Base-by-base conservation (phyloP, 1,139 yeast genomes). In the Hanseniaspora gamundiae region DNA sequence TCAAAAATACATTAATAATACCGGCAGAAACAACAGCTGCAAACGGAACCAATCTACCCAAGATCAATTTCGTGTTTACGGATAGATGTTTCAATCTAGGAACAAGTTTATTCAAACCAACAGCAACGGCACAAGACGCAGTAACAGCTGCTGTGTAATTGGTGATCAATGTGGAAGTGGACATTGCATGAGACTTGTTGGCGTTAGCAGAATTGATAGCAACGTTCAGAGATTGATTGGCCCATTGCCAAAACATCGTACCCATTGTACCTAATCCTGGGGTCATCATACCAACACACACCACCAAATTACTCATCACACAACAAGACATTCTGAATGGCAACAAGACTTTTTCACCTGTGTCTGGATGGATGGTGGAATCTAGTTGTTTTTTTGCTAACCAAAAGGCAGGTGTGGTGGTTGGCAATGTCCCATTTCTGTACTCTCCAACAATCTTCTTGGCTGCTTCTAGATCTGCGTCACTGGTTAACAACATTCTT, bases 1-100 rank as follows among this genome's bases (percentile, higher is more conserved):
- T 91, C 51, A 93, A 71, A 58, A 85, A 85, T 26, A 91, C 96
- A 55, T 91, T 91, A 38, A 87, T 94, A 33, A 88, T 70, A 59
- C 97, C 97, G 1, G 98, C 98, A 41, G 93, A 79, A 0, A 88
- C 96, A 35, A 91, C 98, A 3, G 98, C 98, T 1, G 97, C 97
- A 65, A 91, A 91, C 5, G 98, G 98, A 6, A 91, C 95, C 48
- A 91, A 70, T 53, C 98, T 77, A 35, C 88, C 80, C 49, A 91
- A 67, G 39, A 88, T 70, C 56, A 80, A 65, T 58, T 71, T 77
- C 11, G 96, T 78, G 48, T 67, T 69, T 3, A 94, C 80, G n/a
- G 74, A 63, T 27, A 88, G 60, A 38, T 74, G 69, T 56, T 74
- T 81, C 57, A 91, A 68, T 49, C 80, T 73, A 19, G 97, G 96